These are phyloP conservation scores for Cyberlindnera americana DNA, from an alignment of 805 yeast genomes.

Conservation along the genomic window DNA sequence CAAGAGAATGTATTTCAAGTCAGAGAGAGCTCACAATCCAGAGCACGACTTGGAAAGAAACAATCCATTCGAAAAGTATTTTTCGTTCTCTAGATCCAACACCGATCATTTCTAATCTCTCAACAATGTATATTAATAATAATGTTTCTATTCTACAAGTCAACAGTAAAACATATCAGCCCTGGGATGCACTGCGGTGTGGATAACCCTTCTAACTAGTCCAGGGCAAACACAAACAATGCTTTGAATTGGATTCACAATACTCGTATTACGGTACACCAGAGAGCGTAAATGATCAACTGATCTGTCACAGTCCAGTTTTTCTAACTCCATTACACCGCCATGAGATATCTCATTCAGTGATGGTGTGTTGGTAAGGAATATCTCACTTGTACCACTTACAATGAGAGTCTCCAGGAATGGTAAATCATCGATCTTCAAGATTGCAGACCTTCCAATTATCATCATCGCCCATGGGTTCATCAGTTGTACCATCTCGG, in stretches of 20 bases:
- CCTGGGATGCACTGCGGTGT: slow-evolving; percentile 3
- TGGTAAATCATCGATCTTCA: not conserved
- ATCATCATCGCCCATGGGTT: slow-evolving; percentile 3
- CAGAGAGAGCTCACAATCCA: slow-evolving; percentile 46
- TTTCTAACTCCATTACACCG: slow-evolving; percentile 11
- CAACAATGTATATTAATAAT: too few species aligned
- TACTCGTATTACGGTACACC: slow-evolving; percentile 6
- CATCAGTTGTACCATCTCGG: not conserved
- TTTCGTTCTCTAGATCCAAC: slow-evolving; percentile 49
- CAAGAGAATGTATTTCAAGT: slow-evolving; percentile 52
- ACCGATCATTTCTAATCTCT: too few species aligned
- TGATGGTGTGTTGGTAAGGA: slow-evolving; percentile 3
- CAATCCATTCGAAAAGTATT: slow-evolving; percentile 60
- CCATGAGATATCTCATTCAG: slow-evolving; percentile 12
- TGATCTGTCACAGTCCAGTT: slow-evolving; percentile 13
- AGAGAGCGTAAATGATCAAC: slow-evolving; percentile 5
- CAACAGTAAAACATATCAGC: slow-evolving; percentile 1
- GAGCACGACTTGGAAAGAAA: slow-evolving; percentile 60
- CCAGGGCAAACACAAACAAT: slow-evolving; percentile 9
- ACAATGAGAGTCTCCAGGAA: slow-evolving; percentile 3
- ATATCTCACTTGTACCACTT: slow-evolving; percentile 6
- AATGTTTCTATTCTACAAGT: too few species aligned
- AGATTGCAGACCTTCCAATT: not conserved
- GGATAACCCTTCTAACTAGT: slow-evolving; percentile 5
- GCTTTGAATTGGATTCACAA: slow-evolving; percentile 10